Evolutionary conservation across 495 filamentous ascomycete genomes (phyloP), one percentile per base, ranked within the genome.

Genomic region (Penicillium goetzii): DNA sequence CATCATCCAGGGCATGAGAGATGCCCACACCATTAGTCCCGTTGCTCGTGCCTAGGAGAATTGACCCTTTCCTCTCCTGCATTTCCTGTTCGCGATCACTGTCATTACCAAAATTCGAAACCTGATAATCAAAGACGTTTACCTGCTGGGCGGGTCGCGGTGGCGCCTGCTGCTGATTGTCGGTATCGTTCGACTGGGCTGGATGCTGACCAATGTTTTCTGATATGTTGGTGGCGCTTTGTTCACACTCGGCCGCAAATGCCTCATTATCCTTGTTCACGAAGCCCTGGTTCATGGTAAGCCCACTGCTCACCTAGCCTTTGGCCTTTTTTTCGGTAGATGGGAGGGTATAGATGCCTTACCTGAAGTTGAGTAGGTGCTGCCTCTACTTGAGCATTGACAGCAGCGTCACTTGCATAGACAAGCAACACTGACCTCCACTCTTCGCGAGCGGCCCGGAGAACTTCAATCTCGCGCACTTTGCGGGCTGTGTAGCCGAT

Each of bases 391-490:
- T 60, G 65, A 32, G 73, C 68, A 36, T 69, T 65, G 55, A 83
- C 61, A 17, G 82, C 83, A 50, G 71, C 73, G 15, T 74, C 75
- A 60, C 77, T 84, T 7, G 84, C 84, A 66, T 86, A 86, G 2
- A 86, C 78, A 26, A 86, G 72, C 3, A 85, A 60, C 33, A 78
- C 79, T 25, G 63, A 77, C 38, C 72, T 75, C 23, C 75, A 78
- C 52, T 84, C 83, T 47, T 82, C 78, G n/a, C 80, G 76, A 19
- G 83, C 84, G 21, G 83, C 83, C 57, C 70, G 74, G 12, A 86
- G 78, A 7, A 85, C 84, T 61, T 85, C 80, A 26, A 75, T 67
- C 58, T 85, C 83, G 14, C 72, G 64, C 26, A 85, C 79, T 68
- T 79, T 84, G 47, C 67, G 73, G 21, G 74, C 72, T 26, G 76